phyloP scores from a whole-genome alignment of 2,329 filamentous ascomycete species.

The Raffaelea ambrosiae region DNA sequence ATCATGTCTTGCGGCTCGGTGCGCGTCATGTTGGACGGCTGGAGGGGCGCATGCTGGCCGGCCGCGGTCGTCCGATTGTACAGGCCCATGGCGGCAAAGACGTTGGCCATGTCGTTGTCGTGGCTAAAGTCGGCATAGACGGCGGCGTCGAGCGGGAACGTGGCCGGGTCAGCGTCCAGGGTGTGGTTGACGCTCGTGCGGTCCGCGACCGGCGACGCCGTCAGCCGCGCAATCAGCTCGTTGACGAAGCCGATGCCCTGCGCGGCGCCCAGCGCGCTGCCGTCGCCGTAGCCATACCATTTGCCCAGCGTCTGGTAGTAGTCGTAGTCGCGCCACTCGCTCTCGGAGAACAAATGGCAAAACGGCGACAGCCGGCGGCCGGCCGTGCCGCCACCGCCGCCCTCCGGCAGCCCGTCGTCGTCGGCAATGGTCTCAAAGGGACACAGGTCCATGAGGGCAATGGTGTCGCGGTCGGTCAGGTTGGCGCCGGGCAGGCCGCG shows the following conservation, averaged over 20 bases:
- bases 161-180: constrained; percentile 55
- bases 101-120: constrained; percentile 75
- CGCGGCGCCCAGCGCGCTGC: constrained; percentile 70
- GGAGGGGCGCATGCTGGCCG: too few species aligned
- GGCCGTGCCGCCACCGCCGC: too few species aligned
- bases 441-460: constrained; percentile 81
- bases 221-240: constrained; percentile 77
- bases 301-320: constrained; percentile 76
- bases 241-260: constrained; percentile 85
- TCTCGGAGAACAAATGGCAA: constrained; percentile 62
- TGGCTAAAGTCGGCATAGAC: constrained; percentile 89
- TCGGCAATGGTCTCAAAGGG: constrained; percentile 73
- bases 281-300: constrained; percentile 72
- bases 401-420: constrained; percentile 17
- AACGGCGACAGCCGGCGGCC: constrained; percentile 50
- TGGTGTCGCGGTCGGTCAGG: constrained; percentile 51
- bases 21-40: constrained; percentile 43
- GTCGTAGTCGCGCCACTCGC: constrained; percentile 72
- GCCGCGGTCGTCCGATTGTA: constrained; percentile 50
- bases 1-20: constrained; percentile 42
- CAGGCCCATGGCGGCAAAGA: constrained; percentile 69
- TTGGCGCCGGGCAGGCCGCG: constrained; percentile 58
- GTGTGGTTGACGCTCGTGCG: constrained; percentile 70
- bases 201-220: constrained; percentile 58
- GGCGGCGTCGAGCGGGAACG: constrained; percentile 61